Conservation (phyloP, 1,284 basidiomycete genomes). For the Pseudozyma sp. region DNA sequence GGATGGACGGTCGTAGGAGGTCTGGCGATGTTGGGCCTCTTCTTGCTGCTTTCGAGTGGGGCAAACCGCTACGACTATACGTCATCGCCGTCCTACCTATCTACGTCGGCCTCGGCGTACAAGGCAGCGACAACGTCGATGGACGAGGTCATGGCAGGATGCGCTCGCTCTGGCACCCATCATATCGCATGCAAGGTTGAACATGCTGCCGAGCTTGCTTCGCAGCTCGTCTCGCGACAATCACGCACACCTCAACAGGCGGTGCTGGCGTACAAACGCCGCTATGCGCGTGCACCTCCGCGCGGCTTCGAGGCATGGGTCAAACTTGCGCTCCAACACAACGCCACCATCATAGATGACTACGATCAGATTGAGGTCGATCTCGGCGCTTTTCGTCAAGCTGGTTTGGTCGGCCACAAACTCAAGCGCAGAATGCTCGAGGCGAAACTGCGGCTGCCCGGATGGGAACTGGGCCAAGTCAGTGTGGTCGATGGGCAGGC, state of each 20-base stretch:
- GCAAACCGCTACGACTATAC: constrained; percentile 8
- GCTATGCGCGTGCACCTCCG: constrained; percentile 25
- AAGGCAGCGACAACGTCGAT: constrained; percentile 1
- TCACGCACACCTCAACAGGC: constrained; percentile 22
- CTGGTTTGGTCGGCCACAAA: constrained; percentile 16
- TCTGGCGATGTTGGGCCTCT: constrained; percentile 18
- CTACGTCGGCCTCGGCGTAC: constrained; percentile 11
- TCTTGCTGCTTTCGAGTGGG: constrained; percentile 17
- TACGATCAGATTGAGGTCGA: constrained; percentile 39
- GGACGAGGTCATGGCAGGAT: constrained; percentile 17
- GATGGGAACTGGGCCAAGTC: constrained; percentile 13
- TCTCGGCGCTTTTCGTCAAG: constrained; percentile 20
- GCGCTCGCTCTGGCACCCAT: constrained; percentile 10
- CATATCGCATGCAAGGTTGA: constrained; percentile 32
- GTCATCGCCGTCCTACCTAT: constrained; percentile 7
- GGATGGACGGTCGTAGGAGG: constrained; percentile 10
- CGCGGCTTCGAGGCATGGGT: constrained; percentile 31
- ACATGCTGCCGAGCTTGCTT: constrained; percentile 21
- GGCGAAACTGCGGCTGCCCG: constrained; percentile 17
- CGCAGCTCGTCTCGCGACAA: constrained; percentile 25
- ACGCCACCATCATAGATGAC: constrained; percentile 35
- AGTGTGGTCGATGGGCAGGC: constrained; percentile 23
- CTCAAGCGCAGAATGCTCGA: constrained; percentile 33
- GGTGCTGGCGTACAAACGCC: constrained; percentile 19
- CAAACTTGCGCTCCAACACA: constrained; percentile 21